phyloP scores from a whole-genome alignment of 306 rosid genomes.

The Cyclanthera cordifolia region DNA sequence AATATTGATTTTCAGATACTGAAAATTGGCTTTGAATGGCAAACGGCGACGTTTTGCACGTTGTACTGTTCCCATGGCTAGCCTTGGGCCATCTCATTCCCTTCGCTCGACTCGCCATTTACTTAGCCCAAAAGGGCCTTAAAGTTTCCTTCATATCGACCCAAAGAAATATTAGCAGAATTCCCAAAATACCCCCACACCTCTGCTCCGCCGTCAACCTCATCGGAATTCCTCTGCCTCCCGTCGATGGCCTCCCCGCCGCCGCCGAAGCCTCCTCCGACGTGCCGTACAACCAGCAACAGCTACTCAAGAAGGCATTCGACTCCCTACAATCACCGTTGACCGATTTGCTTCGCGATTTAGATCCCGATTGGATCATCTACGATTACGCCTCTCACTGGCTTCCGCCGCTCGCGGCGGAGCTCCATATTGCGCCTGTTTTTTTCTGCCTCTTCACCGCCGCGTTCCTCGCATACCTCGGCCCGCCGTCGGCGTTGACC shows the following conservation, averaged over 20 bases:
- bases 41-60: conserved; percentile 12
- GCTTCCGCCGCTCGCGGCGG: conserved; percentile 30
- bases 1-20: background rate
- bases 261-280: conserved; percentile 33
- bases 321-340: conserved; percentile 22
- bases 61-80: conserved; percentile 39
- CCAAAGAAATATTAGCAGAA: conserved; percentile 20
- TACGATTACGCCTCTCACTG: conserved; percentile 45
- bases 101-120: conserved; percentile 25
- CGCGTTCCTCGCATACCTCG: conserved; percentile 13
- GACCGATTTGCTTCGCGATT: background rate
- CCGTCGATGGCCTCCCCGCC: conserved; percentile 19
- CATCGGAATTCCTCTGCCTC: conserved; percentile 23
- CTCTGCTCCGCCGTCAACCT: conserved; percentile 25
- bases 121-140: conserved; percentile 29
- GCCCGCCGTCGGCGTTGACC: conserved; percentile 20
- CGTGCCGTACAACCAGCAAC: conserved; percentile 27
- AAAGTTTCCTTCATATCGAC: conserved; percentile 29
- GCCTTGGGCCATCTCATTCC: conserved; percentile 45
- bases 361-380: conserved; percentile 32
- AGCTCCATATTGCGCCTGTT: conserved; percentile 20
- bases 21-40: background rate
- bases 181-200: conserved; percentile 27
- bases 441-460: conserved; percentile 33
- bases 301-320: conserved; percentile 27